Base-by-base conservation (phyloP, 2,329 filamentous ascomycete species). In the Epichloe sylvatica region DNA sequence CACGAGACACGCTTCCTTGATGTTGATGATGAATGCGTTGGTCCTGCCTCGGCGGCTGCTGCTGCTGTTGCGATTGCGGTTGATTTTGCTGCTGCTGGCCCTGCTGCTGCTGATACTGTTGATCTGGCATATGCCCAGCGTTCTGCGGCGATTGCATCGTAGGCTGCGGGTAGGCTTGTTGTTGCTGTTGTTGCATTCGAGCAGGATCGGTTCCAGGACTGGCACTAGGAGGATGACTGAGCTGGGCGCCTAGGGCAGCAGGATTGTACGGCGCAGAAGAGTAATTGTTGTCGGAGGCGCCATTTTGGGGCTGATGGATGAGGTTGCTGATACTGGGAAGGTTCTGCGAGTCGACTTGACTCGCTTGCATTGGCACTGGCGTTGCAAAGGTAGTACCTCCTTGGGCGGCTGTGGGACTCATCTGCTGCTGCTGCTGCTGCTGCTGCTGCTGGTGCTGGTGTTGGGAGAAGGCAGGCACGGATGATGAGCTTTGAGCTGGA, bases 321-420 rank as follows among this genome's bases (percentile, higher is more conserved):
- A 94, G 75, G 67, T 91, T 90, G 61, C 82, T 83, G 71, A 92
- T 92, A 61, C 80, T 86, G 52, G 86, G 83, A 54, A 84, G 75
- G 69, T 86, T 87, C 66, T 86, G 83, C 49, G 75, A 72, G 53
- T 78, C 74, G 59, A 69, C 65, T 49, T 55, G 64, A 57, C 52
- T 55, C 55, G 54, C 64, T 57, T 55, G 57, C 55, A 45, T 54
- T 56, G 56, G 56, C 54, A 44, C 54, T 56, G 62, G 57, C 44
- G 56, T 51, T 37, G 52, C 55, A 49, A 59, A 62, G 47, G 56
- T 49, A 52, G 57, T 57, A 50, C 59, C 54, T 34, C 49, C 52
- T 44, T 57, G 56, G 45, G 59, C 54, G 51, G 59, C 59, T 54
- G 58, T 57, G 49, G 59, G 57, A 51, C 54, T 55, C 54, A 56